phyloP scores from a whole-genome alignment of 2,329 filamentous ascomycete genomes.

The Apiospora malaysiana region DNA sequence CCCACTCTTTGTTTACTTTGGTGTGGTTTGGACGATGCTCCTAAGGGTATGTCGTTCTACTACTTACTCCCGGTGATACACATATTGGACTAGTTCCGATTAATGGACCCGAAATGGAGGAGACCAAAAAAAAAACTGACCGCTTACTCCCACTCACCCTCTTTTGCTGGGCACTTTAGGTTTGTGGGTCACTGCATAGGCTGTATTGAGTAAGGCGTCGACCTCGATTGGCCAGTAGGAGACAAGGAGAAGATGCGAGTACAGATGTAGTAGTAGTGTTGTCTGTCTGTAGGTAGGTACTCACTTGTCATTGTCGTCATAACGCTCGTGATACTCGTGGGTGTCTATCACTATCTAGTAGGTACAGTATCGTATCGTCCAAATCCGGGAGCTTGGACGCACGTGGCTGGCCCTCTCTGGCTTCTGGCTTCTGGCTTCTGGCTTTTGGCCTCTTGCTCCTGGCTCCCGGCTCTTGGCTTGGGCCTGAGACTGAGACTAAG shows the following conservation, averaged over 20 bases:
- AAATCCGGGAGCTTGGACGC: not conserved
- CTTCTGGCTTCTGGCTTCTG: no score
- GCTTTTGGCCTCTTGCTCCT: not conserved
- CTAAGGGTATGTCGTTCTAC: not conserved
- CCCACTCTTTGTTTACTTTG: not conserved
- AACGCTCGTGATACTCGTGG: not conserved
- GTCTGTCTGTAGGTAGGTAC: not conserved
- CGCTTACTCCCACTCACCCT: not conserved
- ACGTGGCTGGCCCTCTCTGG: no score
- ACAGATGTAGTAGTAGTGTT: not conserved
- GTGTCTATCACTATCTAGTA: not conserved
- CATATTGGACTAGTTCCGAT: constrained; percentile 13
- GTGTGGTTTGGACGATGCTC: not conserved
- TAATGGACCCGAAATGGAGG: constrained; percentile 13
- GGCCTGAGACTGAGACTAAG: not conserved
- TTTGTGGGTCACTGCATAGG: constrained; percentile 15
- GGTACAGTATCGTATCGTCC: not conserved
- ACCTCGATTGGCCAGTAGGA: not conserved
- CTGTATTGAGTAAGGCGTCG: not conserved
- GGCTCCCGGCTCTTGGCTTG: not conserved
- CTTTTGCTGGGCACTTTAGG: constrained; percentile 6
- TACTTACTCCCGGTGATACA: constrained; percentile 1
- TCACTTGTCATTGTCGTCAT: not conserved
- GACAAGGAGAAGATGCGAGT: not conserved
- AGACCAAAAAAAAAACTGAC: constrained; percentile 1